Evolutionary conservation across 2,329 filamentous ascomycete species (phyloP).

Genomic region (Cryphonectria naterciae): DNA sequence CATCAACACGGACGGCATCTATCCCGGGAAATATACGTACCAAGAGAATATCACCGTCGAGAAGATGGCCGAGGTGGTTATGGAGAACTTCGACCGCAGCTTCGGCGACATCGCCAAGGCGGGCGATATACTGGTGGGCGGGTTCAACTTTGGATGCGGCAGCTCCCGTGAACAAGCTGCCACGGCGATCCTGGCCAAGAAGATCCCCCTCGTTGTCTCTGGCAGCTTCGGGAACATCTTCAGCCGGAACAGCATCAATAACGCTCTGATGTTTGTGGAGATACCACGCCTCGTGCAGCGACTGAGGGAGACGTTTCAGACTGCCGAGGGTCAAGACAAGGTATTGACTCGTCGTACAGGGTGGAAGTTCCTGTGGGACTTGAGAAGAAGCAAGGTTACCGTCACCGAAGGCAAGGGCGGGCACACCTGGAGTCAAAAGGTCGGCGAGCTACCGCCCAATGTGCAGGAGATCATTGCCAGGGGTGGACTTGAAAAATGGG

Average conservation of each 20-base stretch:
- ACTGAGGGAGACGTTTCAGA: constrained; percentile 62
- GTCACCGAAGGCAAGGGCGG: constrained; percentile 72
- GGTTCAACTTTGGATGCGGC: constrained; percentile 89
- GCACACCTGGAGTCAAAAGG: constrained; percentile 74
- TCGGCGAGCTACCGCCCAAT: constrained; percentile 81
- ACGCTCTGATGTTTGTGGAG: constrained; percentile 74
- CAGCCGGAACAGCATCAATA: constrained; percentile 77
- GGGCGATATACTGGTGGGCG: constrained; percentile 81
- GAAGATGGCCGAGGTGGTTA: constrained; percentile 86
- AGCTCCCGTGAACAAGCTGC: constrained; percentile 84
- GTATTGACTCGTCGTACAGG: constrained; percentile 73
- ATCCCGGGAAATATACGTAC: constrained; percentile 88
- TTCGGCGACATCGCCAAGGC: constrained; percentile 68
- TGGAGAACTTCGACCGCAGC: constrained; percentile 86
- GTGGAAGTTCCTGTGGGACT: constrained; percentile 84
- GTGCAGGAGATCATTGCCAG: constrained; percentile 83
- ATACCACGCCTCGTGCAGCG: constrained; percentile 68
- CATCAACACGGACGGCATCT: constrained; percentile 91
- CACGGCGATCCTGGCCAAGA: constrained; percentile 80
- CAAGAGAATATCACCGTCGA: constrained; percentile 72
- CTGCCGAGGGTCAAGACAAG: constrained; percentile 50
- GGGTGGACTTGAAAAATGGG: constrained; percentile 82
- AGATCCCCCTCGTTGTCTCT: constrained; percentile 78
- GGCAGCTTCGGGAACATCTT: constrained; percentile 88
- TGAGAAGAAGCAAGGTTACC: constrained; percentile 69